Evolutionary conservation across 805 yeast species (phyloP), one percentile per base, ranked within the genome.

Genomic region (Saccharomyces kudriavzevii): DNA sequence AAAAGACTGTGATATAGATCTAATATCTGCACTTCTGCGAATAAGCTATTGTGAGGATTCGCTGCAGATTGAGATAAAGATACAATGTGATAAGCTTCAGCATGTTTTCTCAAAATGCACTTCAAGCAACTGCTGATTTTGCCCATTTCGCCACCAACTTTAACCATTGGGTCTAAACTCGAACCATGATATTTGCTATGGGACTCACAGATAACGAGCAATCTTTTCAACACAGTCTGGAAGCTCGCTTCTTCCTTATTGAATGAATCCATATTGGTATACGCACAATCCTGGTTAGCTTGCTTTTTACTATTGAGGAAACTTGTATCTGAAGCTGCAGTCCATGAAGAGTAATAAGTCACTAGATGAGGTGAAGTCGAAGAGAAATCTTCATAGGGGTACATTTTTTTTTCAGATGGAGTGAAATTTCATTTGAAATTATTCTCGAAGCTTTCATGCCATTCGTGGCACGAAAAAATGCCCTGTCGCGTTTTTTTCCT

Each of bases 1-100:
- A 61, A 49, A 31, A 59, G 49, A n/a, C 51, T 49, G 10, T 51
- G 51, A 45, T 60, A 60, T 10, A 47, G 29, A 28, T 54, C 49
- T 30, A 59, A 48, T n/a, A 59, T 24, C 26, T 51, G 51, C 11
- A 45, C 47, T 20, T 56, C 58, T 40, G 10, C 26, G 24, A 22
- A 24, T 2, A 48, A n/a, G 8, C 22, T 24, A 31, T 17, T 35
- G 29, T 48, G 28, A 25, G n/a, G 14, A 24, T 29, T 47, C 53
- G 2, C 31, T 10, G 31, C 28, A 22, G 45, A 14, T 27, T n/a
- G 27, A n/a, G 43, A 17, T 35, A 35, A 11, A 35, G 24, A 35
- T 8, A 17, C 13, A 17, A 6, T 17, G 13, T 35, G 22, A 35
- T 17, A 17, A 17, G 11, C 24, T 8, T 22, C 43, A 17, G 43